phyloP scores from a whole-genome alignment of 2,329 filamentous ascomycete species.

The Ilyonectria destructans region DNA sequence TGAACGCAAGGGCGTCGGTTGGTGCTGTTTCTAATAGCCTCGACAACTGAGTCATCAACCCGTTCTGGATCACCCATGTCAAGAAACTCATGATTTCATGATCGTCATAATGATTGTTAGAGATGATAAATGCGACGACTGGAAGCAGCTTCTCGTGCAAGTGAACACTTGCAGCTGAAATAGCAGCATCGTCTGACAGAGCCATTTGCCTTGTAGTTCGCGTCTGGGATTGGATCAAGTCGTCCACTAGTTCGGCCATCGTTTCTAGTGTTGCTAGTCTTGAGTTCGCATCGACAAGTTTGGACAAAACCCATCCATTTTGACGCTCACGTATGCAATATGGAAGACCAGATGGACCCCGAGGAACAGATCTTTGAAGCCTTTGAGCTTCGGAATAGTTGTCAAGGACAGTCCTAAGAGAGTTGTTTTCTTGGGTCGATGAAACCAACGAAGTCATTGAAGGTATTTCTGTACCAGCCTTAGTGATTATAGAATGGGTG shows the following conservation, averaged over 20 bases:
- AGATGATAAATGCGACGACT: background rate
- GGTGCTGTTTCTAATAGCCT: background rate
- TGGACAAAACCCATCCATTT: background rate
- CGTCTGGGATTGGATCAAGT: background rate
- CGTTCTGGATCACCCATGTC: background rate
- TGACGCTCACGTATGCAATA: too few relatives aligned
- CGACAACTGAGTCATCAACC: background rate
- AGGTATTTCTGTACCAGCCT: background rate
- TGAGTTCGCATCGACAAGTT: background rate
- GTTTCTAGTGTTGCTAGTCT: background rate
- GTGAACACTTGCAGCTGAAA: background rate
- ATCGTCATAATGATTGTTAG: background rate
- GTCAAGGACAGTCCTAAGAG: background rate
- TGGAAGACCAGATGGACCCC: background rate
- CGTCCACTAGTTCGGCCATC: background rate
- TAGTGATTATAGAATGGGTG: background rate
- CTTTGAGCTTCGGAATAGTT: background rate
- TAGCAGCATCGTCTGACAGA: background rate
- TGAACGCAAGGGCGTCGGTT: background rate
- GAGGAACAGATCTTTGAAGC: too few relatives aligned
- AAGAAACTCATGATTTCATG: background rate
- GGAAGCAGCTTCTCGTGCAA: background rate
- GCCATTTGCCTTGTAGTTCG: too few relatives aligned
- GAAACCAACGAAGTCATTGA: background rate
- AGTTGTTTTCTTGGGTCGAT: background rate